Percentiles rank a stretch among this genome's conserved stretches.
These are phyloP conservation scores for Fragaria iinumae DNA, from an alignment of 306 rosid species.

Conservation along the genomic window DNA sequence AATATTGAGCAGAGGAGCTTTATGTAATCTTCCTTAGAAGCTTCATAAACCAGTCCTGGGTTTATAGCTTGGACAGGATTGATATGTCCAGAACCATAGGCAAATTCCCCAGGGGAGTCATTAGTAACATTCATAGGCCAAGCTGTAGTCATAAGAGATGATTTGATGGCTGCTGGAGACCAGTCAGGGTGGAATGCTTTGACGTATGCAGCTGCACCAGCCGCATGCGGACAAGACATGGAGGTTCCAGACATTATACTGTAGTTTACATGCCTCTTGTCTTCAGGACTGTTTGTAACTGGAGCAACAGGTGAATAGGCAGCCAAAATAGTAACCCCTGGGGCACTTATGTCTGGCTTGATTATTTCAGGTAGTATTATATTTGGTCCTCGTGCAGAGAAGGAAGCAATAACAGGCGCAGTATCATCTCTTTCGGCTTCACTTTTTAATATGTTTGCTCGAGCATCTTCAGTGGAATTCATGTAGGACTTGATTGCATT, in stretches of 20 bases:
- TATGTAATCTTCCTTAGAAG: not conserved
- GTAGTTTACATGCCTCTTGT: not conserved
- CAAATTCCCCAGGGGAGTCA: not conserved
- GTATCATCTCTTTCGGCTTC: not conserved
- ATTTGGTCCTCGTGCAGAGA: constrained; percentile 1
- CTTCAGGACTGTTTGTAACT: not conserved
- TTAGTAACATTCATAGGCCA: not conserved
- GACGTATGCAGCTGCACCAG: not conserved
- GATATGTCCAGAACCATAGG: not conserved
- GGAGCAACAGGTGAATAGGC: not conserved
- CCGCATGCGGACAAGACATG: not conserved
- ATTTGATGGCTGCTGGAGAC: not conserved
- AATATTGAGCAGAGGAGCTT: not conserved
- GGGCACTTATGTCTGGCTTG: not conserved
- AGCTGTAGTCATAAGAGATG: not conserved
- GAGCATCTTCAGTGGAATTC: not conserved
- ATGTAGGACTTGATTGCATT: not conserved
- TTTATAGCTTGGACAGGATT: not conserved
- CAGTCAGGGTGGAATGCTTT: constrained; percentile 2
- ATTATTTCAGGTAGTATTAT: not conserved
- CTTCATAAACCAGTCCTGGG: not conserved
- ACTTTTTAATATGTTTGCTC: not conserved
- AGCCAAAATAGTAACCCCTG: not conserved
- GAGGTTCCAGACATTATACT: not conserved
- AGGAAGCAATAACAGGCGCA: not conserved